Base-by-base conservation (phyloP, 2,329 filamentous ascomycete genomes). In the Colletotrichum sublineola region DNA sequence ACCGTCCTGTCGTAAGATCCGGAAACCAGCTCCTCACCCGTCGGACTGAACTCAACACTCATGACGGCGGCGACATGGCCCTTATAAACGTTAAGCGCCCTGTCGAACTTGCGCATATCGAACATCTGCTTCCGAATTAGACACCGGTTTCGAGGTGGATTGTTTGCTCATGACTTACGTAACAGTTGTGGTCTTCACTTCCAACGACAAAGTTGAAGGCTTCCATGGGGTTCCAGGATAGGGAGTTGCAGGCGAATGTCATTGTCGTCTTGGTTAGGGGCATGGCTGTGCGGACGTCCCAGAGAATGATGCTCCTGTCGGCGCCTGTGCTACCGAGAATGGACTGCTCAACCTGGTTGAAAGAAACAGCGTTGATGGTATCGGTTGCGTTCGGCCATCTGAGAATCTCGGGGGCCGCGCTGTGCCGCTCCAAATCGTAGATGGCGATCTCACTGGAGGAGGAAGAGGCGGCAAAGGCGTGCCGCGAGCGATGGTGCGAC, bases 201-300 rank as follows among this genome's bases (percentile, higher is more conserved):
- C 94, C 96, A 40, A 95, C 91, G 20, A 95, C 96, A 79, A 98
- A 92, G 84, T 98, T 97, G 86, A 97, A 97, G 9, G 95, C 93
- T 82, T 97, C 95, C 92, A 98, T 96, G 0, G 96, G 96, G 76
- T 98, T 98, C 94, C 96, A 99, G 55, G 93, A 88, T 64, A 98
- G 88, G 61, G 91, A 89, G 84, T 97, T 98, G 71, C 90, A 93
- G 48, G 95, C 91, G 76, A 99, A 92, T 65, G 90, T 93, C 75
- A 98, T 89, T 15, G 95, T 88, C 0, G 93, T 92, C 79, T 95
- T 95, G 74, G 93, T 89, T 24, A 98, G 86, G 14, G 96, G 94
- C 48, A 92, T 94, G 6, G 91, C 92, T 15, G 96, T 97, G 63
- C 96, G 91, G 57, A 98, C 87, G 80, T 99, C 96, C 82, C 98